Base-by-base conservation (phyloP, 176 grass and related monocot genomes). In the Tillandsia fasciculata region DNA sequence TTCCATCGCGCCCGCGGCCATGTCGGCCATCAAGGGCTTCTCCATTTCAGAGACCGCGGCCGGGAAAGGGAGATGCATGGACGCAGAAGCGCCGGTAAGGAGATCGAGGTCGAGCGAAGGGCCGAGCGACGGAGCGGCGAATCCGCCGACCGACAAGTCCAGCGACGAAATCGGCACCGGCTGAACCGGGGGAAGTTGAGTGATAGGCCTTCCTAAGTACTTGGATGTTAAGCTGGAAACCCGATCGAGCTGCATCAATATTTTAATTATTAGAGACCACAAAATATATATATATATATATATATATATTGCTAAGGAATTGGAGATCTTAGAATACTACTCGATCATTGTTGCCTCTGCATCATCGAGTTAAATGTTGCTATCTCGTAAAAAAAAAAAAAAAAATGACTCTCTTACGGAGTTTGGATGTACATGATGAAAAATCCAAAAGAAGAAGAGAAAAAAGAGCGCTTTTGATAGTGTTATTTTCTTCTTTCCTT, bases 151-250 rank as follows among this genome's bases (percentile, higher is more conserved):
- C 11, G 87, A 80, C 52, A 94, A 81, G 74, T 94, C 95, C 12
- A 93, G 75, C 13, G 95, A 86, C n/a, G 90, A 86, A 14, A 78
- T 49, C 12, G 75, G 66, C 64, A 88, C 71, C 27, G 87, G 73
- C 15, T 74, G 78, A 48, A 87, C 70, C 49, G 83, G 72, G 10
- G 87, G 87, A 64, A 90, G 79, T 70, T 99, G 95, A 2, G 87
- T 94, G 71, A 90, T 80, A 7, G 95, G 84, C 57, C 95, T 88
- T 61, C 95, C 95, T 0, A 99, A 82, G 78, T 82, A 88, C 79
- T 85, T 94, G 26, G 95, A 93, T 28, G 95, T 86, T 51, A 99
- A 59, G 70, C 78, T 83, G 9, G 95, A 83, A 54, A 99, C 76
- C 14, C 80, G 70, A 78, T 99, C 90, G 23, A 99, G 82, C 95